Base-by-base conservation (phyloP, 345 rosid species). In the Laguncularia racemosa region DNA sequence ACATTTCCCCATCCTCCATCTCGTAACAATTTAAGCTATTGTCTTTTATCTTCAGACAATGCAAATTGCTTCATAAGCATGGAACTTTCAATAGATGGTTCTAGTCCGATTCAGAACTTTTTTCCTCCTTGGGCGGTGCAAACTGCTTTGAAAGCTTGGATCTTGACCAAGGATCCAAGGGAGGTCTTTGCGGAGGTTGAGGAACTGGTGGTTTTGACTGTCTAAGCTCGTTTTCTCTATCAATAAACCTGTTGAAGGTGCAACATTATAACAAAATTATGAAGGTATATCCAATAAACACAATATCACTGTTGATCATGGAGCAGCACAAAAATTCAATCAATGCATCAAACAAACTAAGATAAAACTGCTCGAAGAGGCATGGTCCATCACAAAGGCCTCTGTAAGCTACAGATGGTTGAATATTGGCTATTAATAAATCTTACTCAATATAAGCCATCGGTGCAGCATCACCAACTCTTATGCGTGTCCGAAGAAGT, bases 361-460 rank as follows among this genome's bases (percentile, higher is more conserved):
- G 40, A 33, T 10, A 33, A 23, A 33, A 45, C 18, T 3, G 17
- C 40, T 13, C 48, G 33, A n/a, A 13, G 28, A 16, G 50, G 44
- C 44, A 44, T 20, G 38, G 10, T 46, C 45, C 50, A 46, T 21
- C 46, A 12, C 14, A 20, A 21, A 64, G 13, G 40, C 28, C 3
- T 48, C 17, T 43, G 2, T 2, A 18, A 20, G 54, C 3, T 43
- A 56, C 21, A 23, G 45, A 23, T 46, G n/a, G 48, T 26, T 26
- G 21, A 44, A 50, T 40, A n/a, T 33, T n/a, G 52, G 21, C 54
- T 26, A 50, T 46, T 55, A n/a, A 54, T 6, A 12, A 15, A 17
- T 65, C 85, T 78, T 76, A 92, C 98, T 89, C 98, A 44, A 89
- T 84, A 73, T 89, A 89, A 54, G 97, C 96, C 97, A 89, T 86